These are phyloP conservation scores for Phoma sp. DNA, from an alignment of 2,329 filamentous ascomycete species.

Conservation along the genomic window DNA sequence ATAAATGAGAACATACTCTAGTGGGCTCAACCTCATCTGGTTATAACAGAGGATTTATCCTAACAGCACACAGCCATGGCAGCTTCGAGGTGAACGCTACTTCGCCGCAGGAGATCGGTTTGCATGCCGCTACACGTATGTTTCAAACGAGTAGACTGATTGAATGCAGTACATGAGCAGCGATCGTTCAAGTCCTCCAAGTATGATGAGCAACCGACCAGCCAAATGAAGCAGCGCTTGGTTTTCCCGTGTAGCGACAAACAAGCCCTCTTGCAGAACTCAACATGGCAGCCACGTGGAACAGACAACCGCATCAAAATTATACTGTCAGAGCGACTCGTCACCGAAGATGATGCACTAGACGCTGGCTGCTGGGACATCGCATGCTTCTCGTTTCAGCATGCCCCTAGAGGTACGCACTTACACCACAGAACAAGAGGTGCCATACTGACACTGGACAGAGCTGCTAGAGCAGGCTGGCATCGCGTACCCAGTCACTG, in stretches of 20 bases:
- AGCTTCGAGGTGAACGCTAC: slow-evolving; percentile 33
- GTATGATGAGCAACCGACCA: slow-evolving; percentile 54
- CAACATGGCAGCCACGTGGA: slow-evolving; percentile 73
- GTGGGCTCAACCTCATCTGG: slow-evolving; percentile 23
- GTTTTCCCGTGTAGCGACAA: slow-evolving; percentile 75
- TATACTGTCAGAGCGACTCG: slow-evolving; percentile 73
- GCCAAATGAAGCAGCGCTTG: slow-evolving; percentile 61
- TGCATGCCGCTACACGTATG: not conserved
- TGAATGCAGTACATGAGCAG: slow-evolving; percentile 33
- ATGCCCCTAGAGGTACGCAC: slow-evolving; percentile 74
- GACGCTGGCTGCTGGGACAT: slow-evolving; percentile 73
- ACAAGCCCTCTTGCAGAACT: slow-evolving; percentile 70
- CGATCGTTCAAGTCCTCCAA: slow-evolving; percentile 21
- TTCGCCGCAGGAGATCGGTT: slow-evolving; percentile 45
- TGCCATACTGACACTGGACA: slow-evolving; percentile 43
- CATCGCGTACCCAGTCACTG: slow-evolving; percentile 76
- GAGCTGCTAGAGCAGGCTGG: slow-evolving; percentile 74
- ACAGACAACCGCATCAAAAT: slow-evolving; percentile 77
- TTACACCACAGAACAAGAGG: not conserved
- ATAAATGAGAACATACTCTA: slow-evolving; percentile 39
- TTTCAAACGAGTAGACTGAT: not conserved
- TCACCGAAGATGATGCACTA: slow-evolving; percentile 44
- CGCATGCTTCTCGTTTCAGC: slow-evolving; percentile 82
- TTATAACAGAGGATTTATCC: slow-evolving; percentile 22
- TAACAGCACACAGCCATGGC: slow-evolving; percentile 36